Percentiles rank a stretch among this genome's conserved stretches.
Evolutionary conservation across 208 protist genomes (phyloP).

Genomic region (Trypanosoma cruzi): DNA sequence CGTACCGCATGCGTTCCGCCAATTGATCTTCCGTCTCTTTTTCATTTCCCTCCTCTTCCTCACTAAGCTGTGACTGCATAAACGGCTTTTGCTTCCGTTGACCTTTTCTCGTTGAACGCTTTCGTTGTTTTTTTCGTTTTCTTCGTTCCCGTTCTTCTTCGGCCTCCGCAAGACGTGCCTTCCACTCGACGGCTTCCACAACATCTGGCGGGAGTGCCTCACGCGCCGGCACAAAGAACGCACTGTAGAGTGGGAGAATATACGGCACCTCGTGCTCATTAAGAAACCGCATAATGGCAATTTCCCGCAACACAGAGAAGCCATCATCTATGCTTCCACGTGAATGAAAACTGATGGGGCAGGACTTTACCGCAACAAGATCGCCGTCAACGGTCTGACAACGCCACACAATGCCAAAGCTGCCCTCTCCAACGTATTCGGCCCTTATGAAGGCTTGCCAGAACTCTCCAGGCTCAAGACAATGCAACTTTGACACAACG

Average conservation of each 20-base stretch:
- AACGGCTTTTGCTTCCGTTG: neutral
- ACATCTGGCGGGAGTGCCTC: slow-evolving; percentile 72
- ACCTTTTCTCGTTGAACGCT: neutral
- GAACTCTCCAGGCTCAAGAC: slow-evolving; percentile 60
- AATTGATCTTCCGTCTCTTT: slow-evolving; percentile 36
- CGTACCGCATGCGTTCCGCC: slow-evolving; percentile 35
- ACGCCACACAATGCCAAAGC: slow-evolving; percentile 86
- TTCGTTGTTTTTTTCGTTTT: slow-evolving; percentile 13
- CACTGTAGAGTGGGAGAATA: slow-evolving; percentile 80
- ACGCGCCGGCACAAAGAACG: slow-evolving; percentile 61
- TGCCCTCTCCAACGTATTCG: slow-evolving; percentile 85
- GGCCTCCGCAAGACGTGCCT: slow-evolving; percentile 3
- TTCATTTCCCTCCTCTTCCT: slow-evolving; percentile 1
- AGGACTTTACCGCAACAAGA: slow-evolving; percentile 85
- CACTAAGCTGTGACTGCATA: neutral
- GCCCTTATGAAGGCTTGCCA: slow-evolving; percentile 68
- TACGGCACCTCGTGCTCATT: slow-evolving; percentile 80
- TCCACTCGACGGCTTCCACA: slow-evolving; percentile 28
- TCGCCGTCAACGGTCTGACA: slow-evolving; percentile 76
- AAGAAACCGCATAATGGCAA: slow-evolving; percentile 86
- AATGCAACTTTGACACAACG: slow-evolving; percentile 68
- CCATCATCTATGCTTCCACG: slow-evolving; percentile 71
- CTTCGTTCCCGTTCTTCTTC: slow-evolving; percentile 37
- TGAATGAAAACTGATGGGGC: slow-evolving; percentile 63
- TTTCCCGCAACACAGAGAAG: slow-evolving; percentile 76